These are phyloP conservation scores for Cryptosporidium parvum DNA, from an alignment of 169 alveolate species.

Conservation along the genomic window DNA sequence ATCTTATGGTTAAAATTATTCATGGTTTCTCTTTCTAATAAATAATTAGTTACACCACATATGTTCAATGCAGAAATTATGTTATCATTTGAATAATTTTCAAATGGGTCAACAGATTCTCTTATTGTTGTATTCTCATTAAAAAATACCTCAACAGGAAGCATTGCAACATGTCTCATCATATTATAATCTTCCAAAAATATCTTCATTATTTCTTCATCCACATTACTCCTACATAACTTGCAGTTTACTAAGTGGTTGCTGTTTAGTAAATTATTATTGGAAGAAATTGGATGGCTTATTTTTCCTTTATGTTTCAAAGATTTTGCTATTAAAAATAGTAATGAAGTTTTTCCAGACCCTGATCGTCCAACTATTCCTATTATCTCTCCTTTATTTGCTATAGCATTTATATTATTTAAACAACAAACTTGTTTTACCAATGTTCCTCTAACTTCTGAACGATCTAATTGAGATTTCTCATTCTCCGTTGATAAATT, in stretches of 20 bases:
- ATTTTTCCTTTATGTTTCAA: slow-evolving; percentile 29
- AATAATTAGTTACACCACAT: slow-evolving; percentile 31
- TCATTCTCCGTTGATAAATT: slow-evolving; percentile 3
- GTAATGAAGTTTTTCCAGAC: slow-evolving; percentile 65
- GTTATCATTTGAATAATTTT: slow-evolving; percentile 22
- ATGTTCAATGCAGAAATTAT: slow-evolving; percentile 51
- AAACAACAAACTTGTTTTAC: slow-evolving; percentile 36
- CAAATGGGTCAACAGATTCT: slow-evolving; percentile 44
- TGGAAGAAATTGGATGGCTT: background rate
- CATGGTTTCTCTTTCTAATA: background rate
- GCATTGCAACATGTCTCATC: slow-evolving; percentile 56
- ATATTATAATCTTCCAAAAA: slow-evolving; percentile 10
- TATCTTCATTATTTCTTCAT: slow-evolving; percentile 30
- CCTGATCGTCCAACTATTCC: slow-evolving; percentile 75
- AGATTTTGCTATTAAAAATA: slow-evolving; percentile 55
- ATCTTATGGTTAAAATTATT: background rate
- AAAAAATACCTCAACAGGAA: slow-evolving; percentile 64
- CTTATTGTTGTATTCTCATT: slow-evolving; percentile 47
- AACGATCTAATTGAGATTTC: slow-evolving; percentile 45
- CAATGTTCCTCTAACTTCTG: slow-evolving; percentile 50
- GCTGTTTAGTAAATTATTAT: background rate
- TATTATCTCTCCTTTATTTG: slow-evolving; percentile 57
- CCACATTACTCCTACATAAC: slow-evolving; percentile 6
- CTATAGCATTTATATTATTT: slow-evolving; percentile 32
- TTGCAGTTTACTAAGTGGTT: slow-evolving; percentile 30